Evolutionary conservation across 805 yeast genomes (phyloP), one percentile per base, ranked within the genome.

Genomic region (Pichia eremophila): DNA sequence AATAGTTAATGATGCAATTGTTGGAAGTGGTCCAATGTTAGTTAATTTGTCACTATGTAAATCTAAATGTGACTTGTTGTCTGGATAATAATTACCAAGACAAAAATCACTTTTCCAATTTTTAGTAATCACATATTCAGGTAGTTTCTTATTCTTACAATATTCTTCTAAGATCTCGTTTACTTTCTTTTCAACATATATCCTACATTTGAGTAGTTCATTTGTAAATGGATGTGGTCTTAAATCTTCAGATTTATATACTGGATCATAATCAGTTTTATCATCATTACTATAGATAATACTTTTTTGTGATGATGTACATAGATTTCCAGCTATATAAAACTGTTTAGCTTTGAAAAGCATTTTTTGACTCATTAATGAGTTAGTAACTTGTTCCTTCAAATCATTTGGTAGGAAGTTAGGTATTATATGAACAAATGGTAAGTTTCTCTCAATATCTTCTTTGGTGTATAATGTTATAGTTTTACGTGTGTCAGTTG

Each of bases 1-100:
- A 9, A 85, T 57, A 4, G 86, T 78, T 3, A 84, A 46, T 1
- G 90, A 79, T 0, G 81, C 87, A 43, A 86, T 78, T 37, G 71
- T 70, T 6, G 85, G 79, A 48, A 80, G 75, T 0, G 93, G 90
- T 0, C 95, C 95, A 22, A 84, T 71, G 44, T 79, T 71, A 0
- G 87, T 80, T 51, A 85, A 60, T 48, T 85, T 74, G 61, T 85
- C 95, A 2, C 89, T 79, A 60, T 85, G 95, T 78, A 81, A 84
- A 44, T 83, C 88, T 32, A 85, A 70, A 50, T 78, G 69, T 50
- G 75, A 75, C 6, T 67, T 63, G 9, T 73, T 69, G 6, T 66
- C 63, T 8, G 71, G 73, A 61, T 78, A 85, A 46, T 68, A 64
- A 54, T 85, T 85, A 18, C 76, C 74, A 5, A 83, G 70, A 22